A percentile compares a stretch with the other conserved stretches of the same genome.
These are phyloP conservation scores for Daucus carota DNA, from an alignment of 129 eudicot genomes.

Conservation along the genomic window DH1_v3.0 NC_030384.2:44555501-44556000, in stretches of 20 bases:
- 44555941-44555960: slow-evolving; percentile 40
- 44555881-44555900: background rate
- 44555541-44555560: background rate
- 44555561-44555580: too few species aligned
- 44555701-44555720: background rate
- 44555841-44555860: background rate
- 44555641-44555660: background rate
- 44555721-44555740: background rate
- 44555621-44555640: background rate
- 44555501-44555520: background rate
- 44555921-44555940: background rate
- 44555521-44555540: background rate
- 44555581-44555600: background rate
- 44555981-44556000: slow-evolving; percentile 96
- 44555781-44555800: background rate
- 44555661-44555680: background rate
- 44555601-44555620: background rate
- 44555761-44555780: background rate
- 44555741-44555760: background rate
- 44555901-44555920: slow-evolving; percentile 5
- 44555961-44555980: slow-evolving; percentile 99
- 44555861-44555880: background rate
- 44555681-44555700: background rate
- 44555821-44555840: background rate
- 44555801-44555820: background rate